Base-by-base conservation (phyloP, 1,284 basidiomycete genomes). In the Ustilago curta region DNA sequence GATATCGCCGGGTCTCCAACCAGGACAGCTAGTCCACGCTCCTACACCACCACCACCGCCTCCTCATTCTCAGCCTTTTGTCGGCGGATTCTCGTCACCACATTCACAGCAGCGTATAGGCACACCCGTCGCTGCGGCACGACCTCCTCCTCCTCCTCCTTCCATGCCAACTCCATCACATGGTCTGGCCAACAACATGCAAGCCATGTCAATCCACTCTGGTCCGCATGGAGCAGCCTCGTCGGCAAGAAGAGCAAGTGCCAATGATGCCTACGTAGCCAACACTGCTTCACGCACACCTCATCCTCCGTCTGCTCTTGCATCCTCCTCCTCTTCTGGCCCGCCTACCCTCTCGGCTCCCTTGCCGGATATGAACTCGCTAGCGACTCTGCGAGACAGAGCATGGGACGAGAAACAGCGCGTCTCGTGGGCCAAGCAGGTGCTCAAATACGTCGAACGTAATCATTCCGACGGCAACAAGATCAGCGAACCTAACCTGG, bases 341-440 rank as follows among this genome's bases (percentile, higher is more conserved):
- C 63, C 62, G 2, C 74, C 73, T 2, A 55, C 59, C 29, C 65
- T 83, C 37, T 69, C 72, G 18, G 63, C 75, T 19, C 77, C 83
- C 2, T 42, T 85, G 8, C 78, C 83, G 19, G 83, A 84, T 48
- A 55, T 79, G 40, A 51, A 59, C 2, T 56, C 80, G 6, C 66
- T 85, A n/a, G 67, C 57, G 0, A 27, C 52, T 14, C 66, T 70
- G 35, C 69, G 79, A 0, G 76, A 84, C 18, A 54, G 58, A 8
- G 78, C 80, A 2, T 57, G 88, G 66, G 90, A 91, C 77, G 90
- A 90, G 0, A 80, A 86, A 0, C 86, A 89, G 51, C 89, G 90
- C 73, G 85, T 95, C 18, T 86, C 88, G 19, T 96, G 94, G 94
- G 89, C 89, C 6, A 88, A 91, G 47, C 92, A 94, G 71, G 91